phyloP scores from a whole-genome alignment of 2,329 filamentous ascomycete species.

The Monilinia polystroma region DNA sequence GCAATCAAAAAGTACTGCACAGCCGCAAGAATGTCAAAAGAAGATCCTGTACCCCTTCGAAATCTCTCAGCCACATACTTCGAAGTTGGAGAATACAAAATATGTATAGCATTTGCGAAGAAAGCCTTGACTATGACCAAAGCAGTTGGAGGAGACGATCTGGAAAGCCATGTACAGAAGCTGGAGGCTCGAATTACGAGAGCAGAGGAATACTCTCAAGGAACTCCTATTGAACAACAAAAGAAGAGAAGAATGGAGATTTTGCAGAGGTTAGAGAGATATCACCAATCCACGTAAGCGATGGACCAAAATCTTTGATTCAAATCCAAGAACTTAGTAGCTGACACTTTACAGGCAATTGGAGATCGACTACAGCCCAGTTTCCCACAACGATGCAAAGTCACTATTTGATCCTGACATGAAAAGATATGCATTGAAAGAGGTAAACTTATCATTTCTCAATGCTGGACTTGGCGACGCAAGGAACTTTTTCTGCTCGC shows the following conservation, averaged over 20 bases:
- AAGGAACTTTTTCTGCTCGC: not conserved
- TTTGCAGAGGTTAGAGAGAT: not conserved
- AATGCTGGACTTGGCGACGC: not conserved
- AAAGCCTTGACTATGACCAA: not conserved
- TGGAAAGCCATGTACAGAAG: not conserved
- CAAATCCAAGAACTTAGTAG: not conserved
- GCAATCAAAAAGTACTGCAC: not conserved
- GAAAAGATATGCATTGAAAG: not conserved
- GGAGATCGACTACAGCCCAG: not conserved
- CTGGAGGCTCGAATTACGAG: not conserved
- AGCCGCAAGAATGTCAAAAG: not conserved
- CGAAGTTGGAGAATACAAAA: not conserved
- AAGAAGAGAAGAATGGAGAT: not conserved
- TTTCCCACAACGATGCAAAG: not conserved
- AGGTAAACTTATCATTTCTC: not conserved
- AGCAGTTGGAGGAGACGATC: not conserved
- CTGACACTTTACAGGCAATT: not conserved
- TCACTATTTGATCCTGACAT: not conserved
- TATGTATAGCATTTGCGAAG: not conserved
- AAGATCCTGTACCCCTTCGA: not conserved
- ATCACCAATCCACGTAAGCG: not conserved
- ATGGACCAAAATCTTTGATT: not conserved
- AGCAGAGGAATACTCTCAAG: not conserved
- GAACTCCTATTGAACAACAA: not conserved
- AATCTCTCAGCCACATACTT: not conserved